Conservation (phyloP, 164 flowering plant species). For the Buxus sempervirens region DNA sequence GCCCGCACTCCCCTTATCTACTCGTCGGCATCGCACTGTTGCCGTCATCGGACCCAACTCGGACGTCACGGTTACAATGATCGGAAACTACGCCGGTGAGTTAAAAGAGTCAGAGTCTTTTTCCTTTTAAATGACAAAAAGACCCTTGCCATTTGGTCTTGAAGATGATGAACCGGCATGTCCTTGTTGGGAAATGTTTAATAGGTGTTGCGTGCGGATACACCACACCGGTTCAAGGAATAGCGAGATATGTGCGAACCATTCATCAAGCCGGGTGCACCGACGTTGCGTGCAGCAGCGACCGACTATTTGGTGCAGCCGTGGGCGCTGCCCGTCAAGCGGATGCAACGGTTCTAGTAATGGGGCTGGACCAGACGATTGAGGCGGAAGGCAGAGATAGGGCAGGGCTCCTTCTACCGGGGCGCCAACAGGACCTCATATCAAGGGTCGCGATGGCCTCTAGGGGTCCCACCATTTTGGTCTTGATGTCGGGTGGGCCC, state of each 20-base stretch:
- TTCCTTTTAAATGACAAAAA: background rate
- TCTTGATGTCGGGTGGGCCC: constrained; percentile 93
- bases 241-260: constrained; percentile 46
- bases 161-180: background rate
- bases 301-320: constrained; percentile 48
- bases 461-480: constrained; percentile 67
- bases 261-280: constrained; percentile 65
- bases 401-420: constrained; percentile 63
- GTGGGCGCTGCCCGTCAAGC: constrained; percentile 61
- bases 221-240: constrained; percentile 71
- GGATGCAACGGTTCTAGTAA: constrained; percentile 71
- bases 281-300: constrained; percentile 47
- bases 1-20: constrained; percentile 53
- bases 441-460: constrained; percentile 64
- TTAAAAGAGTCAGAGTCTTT: background rate
- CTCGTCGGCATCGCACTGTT: constrained; percentile 43
- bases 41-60: constrained; percentile 89
- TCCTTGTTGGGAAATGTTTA: background rate
- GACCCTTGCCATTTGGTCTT: background rate
- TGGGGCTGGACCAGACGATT: constrained; percentile 89
- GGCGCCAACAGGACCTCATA: constrained; percentile 76
- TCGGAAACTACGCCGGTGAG: constrained; percentile 75
- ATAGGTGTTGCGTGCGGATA: constrained; percentile 83
- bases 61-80: constrained; percentile 75
- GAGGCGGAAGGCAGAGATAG: constrained; percentile 83